Percentiles rank a stretch among this genome's conserved stretches.
phyloP scores from a whole-genome alignment of 768 basidiomycete genomes.

The Mycena rosella region DNA sequence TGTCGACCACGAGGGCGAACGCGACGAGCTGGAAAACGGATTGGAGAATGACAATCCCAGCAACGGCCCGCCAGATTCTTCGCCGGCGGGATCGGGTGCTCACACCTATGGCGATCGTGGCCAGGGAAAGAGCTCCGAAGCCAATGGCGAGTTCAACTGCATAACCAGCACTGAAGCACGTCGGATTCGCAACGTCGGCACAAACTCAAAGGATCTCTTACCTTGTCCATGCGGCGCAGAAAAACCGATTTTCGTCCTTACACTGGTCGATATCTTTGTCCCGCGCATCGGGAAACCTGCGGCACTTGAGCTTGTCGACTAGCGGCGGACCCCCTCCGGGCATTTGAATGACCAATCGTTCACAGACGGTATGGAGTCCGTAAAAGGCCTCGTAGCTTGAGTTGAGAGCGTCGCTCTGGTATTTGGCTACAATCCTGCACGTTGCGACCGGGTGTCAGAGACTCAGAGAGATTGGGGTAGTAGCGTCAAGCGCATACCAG shows the following conservation, averaged over 20 bases:
- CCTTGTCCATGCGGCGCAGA: constrained; percentile 79
- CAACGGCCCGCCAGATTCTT: constrained; percentile 82
- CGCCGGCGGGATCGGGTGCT: constrained; percentile 80
- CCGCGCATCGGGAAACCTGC: constrained; percentile 72
- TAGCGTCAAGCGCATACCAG: constrained; percentile 64
- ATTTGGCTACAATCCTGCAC: constrained; percentile 59
- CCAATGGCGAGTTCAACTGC: constrained; percentile 73
- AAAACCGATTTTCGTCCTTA: constrained; percentile 64
- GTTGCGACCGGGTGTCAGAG: neutral
- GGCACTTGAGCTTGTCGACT: constrained; percentile 72
- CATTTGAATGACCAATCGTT: constrained; percentile 60
- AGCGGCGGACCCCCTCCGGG: constrained; percentile 62
- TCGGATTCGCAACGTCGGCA: too few relatives aligned
- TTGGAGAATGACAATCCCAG: constrained; percentile 74
- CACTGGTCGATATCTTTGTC: constrained; percentile 62
- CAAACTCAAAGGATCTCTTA: constrained; percentile 42
- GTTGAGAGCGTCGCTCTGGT: constrained; percentile 56
- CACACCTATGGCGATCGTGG: constrained; percentile 74
- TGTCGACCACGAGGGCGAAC: constrained; percentile 74
- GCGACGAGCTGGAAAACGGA: constrained; percentile 72
- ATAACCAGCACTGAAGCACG: constrained; percentile 66
- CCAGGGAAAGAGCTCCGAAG: constrained; percentile 69
- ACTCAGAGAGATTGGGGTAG: neutral
- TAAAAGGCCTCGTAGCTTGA: constrained; percentile 65
- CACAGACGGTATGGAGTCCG: constrained; percentile 71